phyloP scores from a whole-genome alignment of 2,329 filamentous ascomycete species.

The Chalaropsis ovoidea region DNA sequence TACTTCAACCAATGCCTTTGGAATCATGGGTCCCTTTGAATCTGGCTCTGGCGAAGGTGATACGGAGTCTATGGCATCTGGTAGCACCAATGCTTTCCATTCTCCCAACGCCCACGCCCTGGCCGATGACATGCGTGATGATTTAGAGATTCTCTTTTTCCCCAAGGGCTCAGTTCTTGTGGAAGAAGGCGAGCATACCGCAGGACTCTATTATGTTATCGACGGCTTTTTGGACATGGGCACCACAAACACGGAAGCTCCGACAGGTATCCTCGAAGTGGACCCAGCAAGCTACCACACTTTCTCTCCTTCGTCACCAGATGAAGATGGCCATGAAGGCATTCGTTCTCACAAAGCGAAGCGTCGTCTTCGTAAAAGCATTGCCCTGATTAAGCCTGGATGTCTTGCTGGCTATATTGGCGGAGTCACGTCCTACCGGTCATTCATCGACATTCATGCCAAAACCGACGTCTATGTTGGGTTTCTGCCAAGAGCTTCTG shows the following conservation, averaged over 20 bases:
- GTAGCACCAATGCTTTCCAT: slow-evolving; percentile 50
- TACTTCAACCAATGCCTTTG: slow-evolving; percentile 62
- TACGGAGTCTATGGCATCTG: slow-evolving; percentile 71
- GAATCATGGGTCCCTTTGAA: slow-evolving; percentile 79
- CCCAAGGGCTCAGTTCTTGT: slow-evolving; percentile 89
- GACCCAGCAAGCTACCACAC: slow-evolving; percentile 24
- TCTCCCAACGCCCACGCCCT: slow-evolving; percentile 56
- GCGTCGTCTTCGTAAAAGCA: slow-evolving; percentile 49
- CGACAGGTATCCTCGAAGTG: slow-evolving; percentile 23
- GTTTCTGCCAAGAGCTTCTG: slow-evolving; percentile 71
- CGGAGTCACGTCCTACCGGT: slow-evolving; percentile 86
- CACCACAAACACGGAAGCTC: slow-evolving; percentile 21
- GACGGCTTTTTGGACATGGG: slow-evolving; percentile 87
- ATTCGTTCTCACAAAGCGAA: slow-evolving; percentile 38
- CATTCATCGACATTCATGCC: slow-evolving; percentile 90
- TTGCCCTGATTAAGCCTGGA: slow-evolving; percentile 89
- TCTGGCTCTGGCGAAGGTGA: slow-evolving; percentile 63
- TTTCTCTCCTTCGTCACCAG: neutral
- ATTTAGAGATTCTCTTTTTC: slow-evolving; percentile 95
- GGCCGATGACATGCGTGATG: slow-evolving; percentile 73
- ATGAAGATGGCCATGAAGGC: slow-evolving; percentile 18
- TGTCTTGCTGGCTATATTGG: slow-evolving; percentile 90
- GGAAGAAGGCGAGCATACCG: slow-evolving; percentile 93
- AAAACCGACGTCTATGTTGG: slow-evolving; percentile 98
- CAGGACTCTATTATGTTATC: slow-evolving; percentile 92